These are phyloP conservation scores for Candida namnaoensis DNA, from an alignment of 805 yeast species.

Conservation along the genomic window DNA sequence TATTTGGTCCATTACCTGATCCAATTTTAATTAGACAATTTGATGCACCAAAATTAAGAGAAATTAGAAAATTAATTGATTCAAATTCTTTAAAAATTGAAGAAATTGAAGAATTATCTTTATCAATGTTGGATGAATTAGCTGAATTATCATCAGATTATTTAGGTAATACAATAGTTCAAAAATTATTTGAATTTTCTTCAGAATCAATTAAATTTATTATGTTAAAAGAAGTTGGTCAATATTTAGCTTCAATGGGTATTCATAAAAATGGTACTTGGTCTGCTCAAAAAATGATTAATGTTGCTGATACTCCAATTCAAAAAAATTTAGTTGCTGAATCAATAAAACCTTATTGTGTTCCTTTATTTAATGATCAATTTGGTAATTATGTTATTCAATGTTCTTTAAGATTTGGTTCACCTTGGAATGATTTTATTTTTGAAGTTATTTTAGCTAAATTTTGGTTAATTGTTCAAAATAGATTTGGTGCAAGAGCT, in stretches of 20 bases:
- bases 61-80: slow-evolving; percentile 70
- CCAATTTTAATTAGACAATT: slow-evolving; percentile 60
- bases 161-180: slow-evolving; percentile 92
- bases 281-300: slow-evolving; percentile 96
- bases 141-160: slow-evolving; percentile 91
- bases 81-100: slow-evolving; percentile 38
- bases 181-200: slow-evolving; percentile 71
- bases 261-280: slow-evolving; percentile 97
- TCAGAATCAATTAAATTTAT: slow-evolving; percentile 66
- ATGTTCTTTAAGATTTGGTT: slow-evolving; percentile 83
- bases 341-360: slow-evolving; percentile 72
- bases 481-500: slow-evolving; percentile 93
- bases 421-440: slow-evolving; percentile 84
- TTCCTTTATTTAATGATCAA: slow-evolving; percentile 85
- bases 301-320: slow-evolving; percentile 53
- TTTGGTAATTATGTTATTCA: slow-evolving; percentile 96
- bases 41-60: slow-evolving; percentile 85
- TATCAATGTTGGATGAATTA: slow-evolving; percentile 79
- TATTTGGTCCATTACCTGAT: slow-evolving; percentile 73
- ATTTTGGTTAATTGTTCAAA: slow-evolving; percentile 75
- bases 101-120: slow-evolving; percentile 74
- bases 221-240: slow-evolving; percentile 72
- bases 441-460: slow-evolving; percentile 74
- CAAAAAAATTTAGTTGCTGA: slow-evolving; percentile 60
- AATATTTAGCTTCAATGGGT: slow-evolving; percentile 83